Base-by-base conservation (phyloP, 768 basidiomycete species). In the Boletellus sp. region DNA sequence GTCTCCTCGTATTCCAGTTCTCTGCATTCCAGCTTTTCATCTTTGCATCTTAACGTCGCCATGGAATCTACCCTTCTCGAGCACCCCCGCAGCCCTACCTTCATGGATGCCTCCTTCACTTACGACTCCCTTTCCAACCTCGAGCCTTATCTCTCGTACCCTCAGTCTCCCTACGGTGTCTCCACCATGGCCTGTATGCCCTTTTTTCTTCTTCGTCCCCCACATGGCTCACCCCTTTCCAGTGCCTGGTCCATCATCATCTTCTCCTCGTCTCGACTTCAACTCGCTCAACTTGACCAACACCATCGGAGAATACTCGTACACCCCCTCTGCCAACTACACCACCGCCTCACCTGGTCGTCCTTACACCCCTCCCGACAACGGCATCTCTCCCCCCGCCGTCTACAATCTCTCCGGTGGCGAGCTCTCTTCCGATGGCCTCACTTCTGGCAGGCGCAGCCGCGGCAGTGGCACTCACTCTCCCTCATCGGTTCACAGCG, bases 391-490 rank as follows among this genome's bases (percentile, higher is more conserved):
- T 35, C 85, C 86, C 16, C 85, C 84, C 35, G 78, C 84, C 42
- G 78, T 89, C 54, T 86, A 87, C 70, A 81, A 76, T 63, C 71
- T 88, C 56, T 83, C 79, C 59, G 79, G 74, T 39, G 84, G 83
- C 53, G 87, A 89, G 65, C 68, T 84, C 47, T 85, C 84, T 12
- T 87, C 86, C n/a, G 87, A 89, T 61, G 78, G 83, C 53, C 72
- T 80, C 45, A 70, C 77, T 56, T 83, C 85, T 50, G 80, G 78
- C 61, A 72, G 81, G 45, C 79, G 79, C 61, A 85, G 84, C 65
- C 85, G 87, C 52, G 84, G 84, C 65, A 84, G 83, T 62, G 81
- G 80, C 52, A 80, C 81, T 34, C 73, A 72, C 52, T 78, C 76
- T 26, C 78, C 79, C 22, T 70, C 74, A 0, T 68, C 78, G 55